Percentiles rank a stretch among this genome's conserved stretches.
Evolutionary conservation across 140 eudicot species (phyloP).

Genomic region (Anethum foeniculum): DNA sequence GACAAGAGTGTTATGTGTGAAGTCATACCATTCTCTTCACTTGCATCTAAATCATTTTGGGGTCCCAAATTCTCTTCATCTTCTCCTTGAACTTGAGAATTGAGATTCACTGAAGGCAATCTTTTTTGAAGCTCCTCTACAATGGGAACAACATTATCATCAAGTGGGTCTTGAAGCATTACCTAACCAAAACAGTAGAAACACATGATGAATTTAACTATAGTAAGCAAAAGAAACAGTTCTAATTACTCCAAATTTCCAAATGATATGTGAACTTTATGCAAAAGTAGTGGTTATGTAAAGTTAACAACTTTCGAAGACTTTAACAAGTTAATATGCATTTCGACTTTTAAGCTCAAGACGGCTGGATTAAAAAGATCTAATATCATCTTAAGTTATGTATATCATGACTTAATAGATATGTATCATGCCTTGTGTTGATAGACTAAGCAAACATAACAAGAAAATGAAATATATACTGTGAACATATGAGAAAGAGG

Average conservation of each 20-base stretch:
- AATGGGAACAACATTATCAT: slow-evolving; percentile 71
- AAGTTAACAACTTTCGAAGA: neutral
- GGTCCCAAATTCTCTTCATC: slow-evolving; percentile 26
- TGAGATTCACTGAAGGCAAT: slow-evolving; percentile 31
- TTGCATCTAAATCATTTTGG: slow-evolving; percentile 47
- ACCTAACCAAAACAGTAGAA: slow-evolving; percentile 30
- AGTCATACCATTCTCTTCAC: slow-evolving; percentile 84
- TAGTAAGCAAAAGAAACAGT: neutral
- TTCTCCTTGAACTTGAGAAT: slow-evolving; percentile 29
- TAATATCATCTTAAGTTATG: neutral
- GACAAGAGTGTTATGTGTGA: neutral
- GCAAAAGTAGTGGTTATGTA: neutral
- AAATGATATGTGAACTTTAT: neutral
- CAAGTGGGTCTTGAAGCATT: slow-evolving; percentile 77
- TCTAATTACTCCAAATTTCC: neutral
- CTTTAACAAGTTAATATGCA: neutral
- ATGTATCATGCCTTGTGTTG: neutral
- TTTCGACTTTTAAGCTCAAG: neutral
- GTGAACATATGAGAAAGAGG: neutral
- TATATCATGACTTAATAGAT: neutral
- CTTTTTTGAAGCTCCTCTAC: slow-evolving; percentile 71
- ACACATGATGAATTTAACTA: neutral
- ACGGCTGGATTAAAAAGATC: neutral
- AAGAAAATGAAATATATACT: neutral
- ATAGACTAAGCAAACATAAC: neutral